phyloP scores from a whole-genome alignment of 2,329 filamentous ascomycete genomes.

The Fusarium cyanostomum region DNA sequence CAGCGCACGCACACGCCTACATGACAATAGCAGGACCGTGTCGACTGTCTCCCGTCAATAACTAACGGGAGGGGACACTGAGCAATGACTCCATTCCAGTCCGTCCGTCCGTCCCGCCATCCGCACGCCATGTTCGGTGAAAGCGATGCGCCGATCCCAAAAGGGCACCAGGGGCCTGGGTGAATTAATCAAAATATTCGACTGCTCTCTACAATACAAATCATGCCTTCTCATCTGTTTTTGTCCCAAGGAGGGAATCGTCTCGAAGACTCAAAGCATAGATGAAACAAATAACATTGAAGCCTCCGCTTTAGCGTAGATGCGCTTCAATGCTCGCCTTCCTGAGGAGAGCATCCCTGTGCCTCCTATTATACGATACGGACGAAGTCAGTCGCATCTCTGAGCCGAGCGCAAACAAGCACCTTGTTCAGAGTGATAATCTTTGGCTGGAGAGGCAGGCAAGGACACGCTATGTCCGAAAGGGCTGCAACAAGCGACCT shows the following conservation, averaged over 20 bases:
- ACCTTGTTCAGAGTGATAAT: conserved; percentile 11
- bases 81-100: conserved; percentile 32
- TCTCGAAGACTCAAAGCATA: conserved; percentile 28
- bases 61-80: conserved; percentile 7
- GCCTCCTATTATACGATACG: conserved; percentile 5
- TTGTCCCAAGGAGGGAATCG: conserved; percentile 31
- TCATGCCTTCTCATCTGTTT: conserved; percentile 24
- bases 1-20: conserved; percentile 9
- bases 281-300: conserved; percentile 41
- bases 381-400: conserved; percentile 22
- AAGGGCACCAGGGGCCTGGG: conserved; percentile 24
- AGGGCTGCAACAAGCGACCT: conserved; percentile 25
- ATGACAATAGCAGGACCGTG: conserved; percentile 8
- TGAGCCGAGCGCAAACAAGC: conserved; percentile 9
- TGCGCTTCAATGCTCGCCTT: conserved; percentile 3
- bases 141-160: conserved; percentile 36
- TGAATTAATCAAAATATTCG: conserved; percentile 33
- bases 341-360: neutral
- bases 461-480: conserved; percentile 24
- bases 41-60: conserved; percentile 4
- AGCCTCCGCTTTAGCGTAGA: conserved; percentile 26
- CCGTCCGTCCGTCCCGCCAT: conserved; percentile 31
- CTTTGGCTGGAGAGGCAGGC: neutral
- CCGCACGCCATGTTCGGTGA: conserved; percentile 37
- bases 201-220: conserved; percentile 27